Base-by-base conservation (phyloP, 305 asterid species). In the Stenogyne calaminthoides region DNA sequence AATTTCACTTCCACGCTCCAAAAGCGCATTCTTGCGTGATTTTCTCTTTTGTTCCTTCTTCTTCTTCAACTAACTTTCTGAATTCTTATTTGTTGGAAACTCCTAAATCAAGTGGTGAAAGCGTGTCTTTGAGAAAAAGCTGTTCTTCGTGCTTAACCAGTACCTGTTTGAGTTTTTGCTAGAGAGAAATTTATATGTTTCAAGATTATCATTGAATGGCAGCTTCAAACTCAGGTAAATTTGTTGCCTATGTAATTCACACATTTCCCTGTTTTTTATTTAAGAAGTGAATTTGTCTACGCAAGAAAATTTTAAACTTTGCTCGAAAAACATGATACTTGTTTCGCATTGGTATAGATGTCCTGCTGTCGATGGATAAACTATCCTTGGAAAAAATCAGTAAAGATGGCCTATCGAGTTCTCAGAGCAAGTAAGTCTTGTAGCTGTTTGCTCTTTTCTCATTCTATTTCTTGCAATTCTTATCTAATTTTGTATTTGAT, bases 291-390 rank as follows among this genome's bases (percentile, higher is more conserved):
- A 25, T 19, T 55, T 40, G 2, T 56, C 34, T 60, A 8, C 37
- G 7, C 36, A 22, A 6, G 9, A 52, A 73, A 34, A 27, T 1
- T 0, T 8, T 19, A 46, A 56, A 32, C 54, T 71, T 71, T 42
- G 63, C 76, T 46, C 16, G 52, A 56, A n/a, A 34, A 64, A 39
- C 46, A 6, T 66, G 70, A 66, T 32, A 11, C 4, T 20, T 44
- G 9, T 75, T 64, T 57, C 47, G 27, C 54, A 54, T 18, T 80
- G 40, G 4, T 22, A 63, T 66, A 64, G 86, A 76, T 66, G 27
- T 74, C 37, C 71, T 76, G 12, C 65, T 88, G 73, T 88, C 89
- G 6, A 60, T 42, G 72, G 87, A 84, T 65, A 88, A 84, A 71
- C 68, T 88, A 65, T 80, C 84, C 19, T 75, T 77, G 47, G 68